Evolutionary conservation across 305 asterid genomes (phyloP).

Genomic region (Fraxinus albicans): DNA sequence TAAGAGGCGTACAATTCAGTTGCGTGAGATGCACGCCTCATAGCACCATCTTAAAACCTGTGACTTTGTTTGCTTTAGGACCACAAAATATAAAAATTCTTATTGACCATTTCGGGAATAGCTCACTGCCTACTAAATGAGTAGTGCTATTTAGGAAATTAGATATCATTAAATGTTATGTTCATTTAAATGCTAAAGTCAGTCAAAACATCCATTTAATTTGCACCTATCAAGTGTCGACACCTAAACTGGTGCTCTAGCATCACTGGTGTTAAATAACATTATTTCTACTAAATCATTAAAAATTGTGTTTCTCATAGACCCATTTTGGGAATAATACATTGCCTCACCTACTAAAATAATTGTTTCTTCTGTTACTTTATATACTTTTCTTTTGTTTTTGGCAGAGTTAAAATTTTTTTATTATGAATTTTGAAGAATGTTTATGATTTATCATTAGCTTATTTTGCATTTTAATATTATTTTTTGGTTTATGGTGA

Average conservation of each 20-base stretch:
- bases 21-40: not conserved
- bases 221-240: no score
- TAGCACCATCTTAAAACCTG: no score
- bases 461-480: not conserved
- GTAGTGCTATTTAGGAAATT: no score
- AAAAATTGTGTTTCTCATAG: not conserved
- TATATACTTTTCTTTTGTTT: not conserved
- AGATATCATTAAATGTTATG: no score
- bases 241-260: no score
- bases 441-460: not conserved
- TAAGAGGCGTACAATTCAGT: not conserved
- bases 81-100: not conserved
- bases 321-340: not conserved
- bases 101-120: not conserved
- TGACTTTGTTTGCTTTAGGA: not conserved
- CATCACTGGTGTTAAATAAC: no score
- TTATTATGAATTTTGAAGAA: not conserved
- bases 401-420: not conserved
- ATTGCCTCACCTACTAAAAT: not conserved
- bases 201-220: no score
- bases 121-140: not conserved
- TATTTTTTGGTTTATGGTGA: not conserved
- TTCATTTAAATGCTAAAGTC: no score
- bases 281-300: not conserved
- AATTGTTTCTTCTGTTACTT: not conserved